Percentiles rank a stretch among this genome's conserved stretches.
Evolutionary conservation across 257 asterid species (phyloP).

Genomic region (Petunia axillaris): DNA sequence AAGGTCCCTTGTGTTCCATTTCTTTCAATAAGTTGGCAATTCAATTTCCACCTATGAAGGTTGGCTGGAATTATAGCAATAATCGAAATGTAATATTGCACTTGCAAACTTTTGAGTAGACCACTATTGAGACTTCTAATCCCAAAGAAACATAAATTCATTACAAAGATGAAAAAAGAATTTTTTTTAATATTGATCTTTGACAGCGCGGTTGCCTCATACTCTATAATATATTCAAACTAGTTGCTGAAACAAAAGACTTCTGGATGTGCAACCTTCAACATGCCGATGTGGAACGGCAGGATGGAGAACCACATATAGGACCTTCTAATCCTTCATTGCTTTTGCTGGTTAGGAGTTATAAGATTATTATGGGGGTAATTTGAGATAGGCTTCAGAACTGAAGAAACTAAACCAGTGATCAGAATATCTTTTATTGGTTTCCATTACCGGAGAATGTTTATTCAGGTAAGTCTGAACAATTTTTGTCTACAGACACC

Average conservation of each 20-base stretch:
- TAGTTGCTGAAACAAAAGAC: constrained; percentile 17
- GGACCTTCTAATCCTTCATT: neutral
- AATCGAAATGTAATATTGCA: neutral
- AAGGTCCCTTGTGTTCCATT: neutral
- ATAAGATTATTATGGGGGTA: neutral
- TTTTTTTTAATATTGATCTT: neutral
- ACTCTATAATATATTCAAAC: neutral
- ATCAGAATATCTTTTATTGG: neutral
- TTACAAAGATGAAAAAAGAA: constrained; percentile 14
- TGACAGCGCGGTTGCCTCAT: neutral
- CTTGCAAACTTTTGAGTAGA: neutral
- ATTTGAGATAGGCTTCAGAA: neutral
- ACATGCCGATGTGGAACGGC: constrained; percentile 1
- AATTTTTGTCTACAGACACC: neutral
- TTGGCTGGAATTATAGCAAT: constrained; percentile 8
- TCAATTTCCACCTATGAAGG: constrained; percentile 3
- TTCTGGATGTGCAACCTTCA: constrained; percentile 7
- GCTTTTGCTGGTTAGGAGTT: neutral
- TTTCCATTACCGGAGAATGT: neutral
- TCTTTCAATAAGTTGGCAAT: neutral
- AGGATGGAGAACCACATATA: neutral
- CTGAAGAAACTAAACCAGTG: neutral
- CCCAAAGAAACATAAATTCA: constrained; percentile 2
- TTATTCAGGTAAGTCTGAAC: neutral
- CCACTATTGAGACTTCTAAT: constrained; percentile 19